Base-by-base conservation (phyloP, 176 grass and related monocot species). In the Eleusine indica region DNA sequence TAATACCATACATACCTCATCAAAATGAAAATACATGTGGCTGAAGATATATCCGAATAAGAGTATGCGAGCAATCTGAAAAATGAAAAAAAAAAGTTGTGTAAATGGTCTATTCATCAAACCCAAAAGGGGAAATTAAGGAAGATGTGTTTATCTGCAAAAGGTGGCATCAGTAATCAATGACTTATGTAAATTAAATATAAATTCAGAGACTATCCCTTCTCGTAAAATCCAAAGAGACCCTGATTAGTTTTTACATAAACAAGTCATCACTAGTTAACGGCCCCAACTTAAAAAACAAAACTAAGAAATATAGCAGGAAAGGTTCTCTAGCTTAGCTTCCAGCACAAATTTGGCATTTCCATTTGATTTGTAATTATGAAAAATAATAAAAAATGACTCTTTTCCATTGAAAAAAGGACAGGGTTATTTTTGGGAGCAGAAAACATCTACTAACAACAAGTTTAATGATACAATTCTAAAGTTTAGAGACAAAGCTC, bases 1-100 rank as follows among this genome's bases (percentile, higher is more conserved):
- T 15, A 72, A 73, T 41, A 37, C 25, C n/a, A 76, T 86, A 51
- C 56, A 83, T 84, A 97, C 95, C 90, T 97, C 74, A 88, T 94
- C 84, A 80, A 84, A 89, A 77, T 88, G 92, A 77, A 86, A 83
- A 78, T 91, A 97, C 74, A 94, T 84, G 35, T 94, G 90, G 37
- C 39, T 58, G 79, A 94, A 94, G 71, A 97, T 88, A 89, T 94
- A 94, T 16, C 87, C 64, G 73, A 97, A 94, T 71, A 92, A 58
- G 81, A 94, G 80, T 75, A 97, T 87, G 76, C 92, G 87, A 29
- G 92, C 94, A 87, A 86, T 79, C 95, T 94, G 84, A 30, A 87
- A 89, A 70, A 75, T 1, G 32, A 35, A 70, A 56, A 75, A 68
- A 1, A 70, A 56, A 75, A 54, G 5, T 64, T 21, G n/a, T 17